These are phyloP conservation scores for Colletotrichum coccodes DNA, from an alignment of 2,329 filamentous ascomycete species.

Conservation along the genomic window DNA sequence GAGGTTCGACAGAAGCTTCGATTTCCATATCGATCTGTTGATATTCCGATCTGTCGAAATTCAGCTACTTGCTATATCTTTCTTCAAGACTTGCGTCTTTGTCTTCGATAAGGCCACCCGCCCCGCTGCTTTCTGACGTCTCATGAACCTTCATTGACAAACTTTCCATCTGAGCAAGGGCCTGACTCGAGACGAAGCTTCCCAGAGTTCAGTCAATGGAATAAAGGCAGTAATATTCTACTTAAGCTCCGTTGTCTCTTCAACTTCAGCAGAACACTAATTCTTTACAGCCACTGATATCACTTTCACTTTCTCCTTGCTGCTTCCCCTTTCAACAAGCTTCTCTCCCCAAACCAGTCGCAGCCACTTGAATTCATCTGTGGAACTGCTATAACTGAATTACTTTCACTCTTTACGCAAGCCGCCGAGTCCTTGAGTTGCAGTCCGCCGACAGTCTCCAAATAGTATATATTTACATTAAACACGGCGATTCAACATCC, in stretches of 20 bases:
- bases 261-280: neutral
- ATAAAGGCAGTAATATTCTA: neutral
- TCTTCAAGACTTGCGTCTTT: neutral
- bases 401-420: too few species aligned
- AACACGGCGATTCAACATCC: neutral
- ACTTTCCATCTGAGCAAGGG: neutral
- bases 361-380: too few species aligned
- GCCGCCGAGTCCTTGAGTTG: too few species aligned
- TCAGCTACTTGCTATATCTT: too few species aligned
- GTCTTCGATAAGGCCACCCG: neutral
- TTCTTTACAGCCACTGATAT: neutral
- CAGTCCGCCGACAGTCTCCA: too few species aligned
- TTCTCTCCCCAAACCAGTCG: neutral
- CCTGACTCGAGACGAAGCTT: neutral
- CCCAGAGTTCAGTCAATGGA: too few species aligned
- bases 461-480: too few species aligned
- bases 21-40: too few species aligned
- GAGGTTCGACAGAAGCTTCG: too few species aligned
- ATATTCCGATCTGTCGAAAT: too few species aligned
- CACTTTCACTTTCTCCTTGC: neutral
- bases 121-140: neutral
- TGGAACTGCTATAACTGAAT: too few species aligned
- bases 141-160: neutral
- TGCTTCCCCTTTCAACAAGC: neutral
- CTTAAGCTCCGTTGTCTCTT: neutral